Evolutionary conservation across 768 basidiomycete species (phyloP), one percentile per base, ranked within the genome.

Genomic region (Sistotremastrum suecicum): DNA sequence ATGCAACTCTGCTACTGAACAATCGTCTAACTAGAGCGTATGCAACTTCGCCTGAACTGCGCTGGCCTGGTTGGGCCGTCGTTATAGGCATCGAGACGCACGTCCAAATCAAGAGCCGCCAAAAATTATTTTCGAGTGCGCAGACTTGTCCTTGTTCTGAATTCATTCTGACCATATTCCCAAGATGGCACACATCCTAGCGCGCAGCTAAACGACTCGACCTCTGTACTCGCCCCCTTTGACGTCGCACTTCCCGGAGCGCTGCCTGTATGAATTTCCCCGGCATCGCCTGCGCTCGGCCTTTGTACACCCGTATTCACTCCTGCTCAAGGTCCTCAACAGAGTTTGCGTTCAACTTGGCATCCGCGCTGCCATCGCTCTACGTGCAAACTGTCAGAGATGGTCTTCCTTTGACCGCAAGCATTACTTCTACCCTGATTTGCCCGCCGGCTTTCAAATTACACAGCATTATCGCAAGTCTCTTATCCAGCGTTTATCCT

Each of bases 351-450:
- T 95, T 2, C 74, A 83, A 49, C 72, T 95, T 5, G 88, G 84
- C 3, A 60, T 91, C 0, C 71, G 85, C 5, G 80, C 89, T 0
- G 86, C 91, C 0, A 55, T 91, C 2, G 91, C 91, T 4, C 69
- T 98, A 28, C 63, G 73, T 34, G 68, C 78, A 8, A 51, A 71
- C 4, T 68, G 94, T 43, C 85, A 85, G 51, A 51, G 53, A 0
- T 68, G 71, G 12, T 94, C 89, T 0, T 72, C 85, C 0, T 98
- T 98, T 54, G 95, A 98, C 62, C 70, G 95, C 52, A 99, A 99
- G 59, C 95, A 98, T 60, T 99, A 99, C 60, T 97, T 97, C 61
- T 98, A 99, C 57, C 74, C 87, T 4, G 95, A 98, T 61, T 71
- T 95, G 34, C 91, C 95, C 0, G 71, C 83, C 3, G 94, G 94